Evolutionary conservation across 164 flowering plant genomes (phyloP).

Genomic region (Saururus chinensis): DNA sequence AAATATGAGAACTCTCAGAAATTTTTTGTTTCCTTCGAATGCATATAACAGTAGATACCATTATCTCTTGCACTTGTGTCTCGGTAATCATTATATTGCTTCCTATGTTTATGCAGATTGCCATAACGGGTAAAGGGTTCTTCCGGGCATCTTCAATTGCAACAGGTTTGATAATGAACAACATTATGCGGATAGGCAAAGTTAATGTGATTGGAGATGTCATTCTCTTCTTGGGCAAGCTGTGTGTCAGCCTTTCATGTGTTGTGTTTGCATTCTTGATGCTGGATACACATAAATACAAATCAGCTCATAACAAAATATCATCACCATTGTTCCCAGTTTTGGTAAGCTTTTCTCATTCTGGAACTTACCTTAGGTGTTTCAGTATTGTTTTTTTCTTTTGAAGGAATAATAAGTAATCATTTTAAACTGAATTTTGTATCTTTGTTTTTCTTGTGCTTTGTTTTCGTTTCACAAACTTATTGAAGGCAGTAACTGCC

Average conservation of each 20-base stretch:
- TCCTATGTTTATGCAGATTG: slow-evolving; percentile 46
- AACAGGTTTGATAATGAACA: slow-evolving; percentile 76
- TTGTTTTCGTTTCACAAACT: no score
- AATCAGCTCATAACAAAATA: slow-evolving; percentile 75
- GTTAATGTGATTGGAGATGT: slow-evolving; percentile 96
- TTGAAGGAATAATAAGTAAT: no score
- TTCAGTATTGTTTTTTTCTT: background rate
- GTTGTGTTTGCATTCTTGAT: slow-evolving; percentile 87
- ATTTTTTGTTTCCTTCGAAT: no score
- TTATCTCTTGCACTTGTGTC: no score
- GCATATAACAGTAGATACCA: no score
- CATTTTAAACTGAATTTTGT: no score
- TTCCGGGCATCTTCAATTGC: slow-evolving; percentile 78
- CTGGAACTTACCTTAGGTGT: background rate
- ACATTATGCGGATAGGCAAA: slow-evolving; percentile 80
- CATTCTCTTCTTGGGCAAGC: slow-evolving; percentile 83
- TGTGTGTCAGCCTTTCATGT: slow-evolving; percentile 82
- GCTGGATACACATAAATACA: slow-evolving; percentile 80
- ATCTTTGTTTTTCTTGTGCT: no score
- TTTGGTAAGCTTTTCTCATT: slow-evolving; percentile 37
- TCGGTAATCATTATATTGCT: background rate
- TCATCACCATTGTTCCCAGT: slow-evolving; percentile 91
- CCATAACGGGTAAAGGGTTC: slow-evolving; percentile 93
- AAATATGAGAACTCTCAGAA: no score
- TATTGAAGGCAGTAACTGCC: no score